Conservation (phyloP, 352 stramenopile genomes). For the Thalassiosira hispida region DNA sequence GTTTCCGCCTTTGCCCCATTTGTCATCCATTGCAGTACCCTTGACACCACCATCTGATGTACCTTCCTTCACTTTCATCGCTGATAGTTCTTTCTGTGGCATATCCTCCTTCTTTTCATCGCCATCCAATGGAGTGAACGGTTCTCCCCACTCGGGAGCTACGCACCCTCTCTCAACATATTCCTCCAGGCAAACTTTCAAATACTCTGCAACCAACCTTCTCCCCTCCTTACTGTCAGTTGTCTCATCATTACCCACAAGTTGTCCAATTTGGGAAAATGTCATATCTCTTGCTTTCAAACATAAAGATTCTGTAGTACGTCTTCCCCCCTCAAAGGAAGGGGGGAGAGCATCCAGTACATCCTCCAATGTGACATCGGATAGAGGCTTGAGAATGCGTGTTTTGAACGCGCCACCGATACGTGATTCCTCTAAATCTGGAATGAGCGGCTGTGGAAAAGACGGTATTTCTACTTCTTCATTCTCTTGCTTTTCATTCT, state of each 20-base stretch:
- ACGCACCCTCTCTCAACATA: constrained; percentile 73
- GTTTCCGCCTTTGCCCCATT: constrained; percentile 27
- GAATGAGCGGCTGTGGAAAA: constrained; percentile 53
- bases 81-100: not conserved
- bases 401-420: constrained; percentile 79
- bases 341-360: constrained; percentile 79
- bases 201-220: constrained; percentile 71
- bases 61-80: constrained; percentile 15
- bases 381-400: constrained; percentile 81
- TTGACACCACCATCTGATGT: not conserved
- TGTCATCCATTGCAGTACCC: constrained; percentile 9
- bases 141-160: constrained; percentile 59
- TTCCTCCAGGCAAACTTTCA: constrained; percentile 72
- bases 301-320: constrained; percentile 65
- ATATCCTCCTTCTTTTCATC: constrained; percentile 26
- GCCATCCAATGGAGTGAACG: constrained; percentile 44
- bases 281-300: constrained; percentile 73
- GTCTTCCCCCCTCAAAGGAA: constrained; percentile 66
- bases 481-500: not conserved
- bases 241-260: constrained; percentile 66
- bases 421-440: constrained; percentile 60
- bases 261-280: constrained; percentile 79
- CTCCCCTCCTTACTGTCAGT: constrained; percentile 46
- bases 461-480: constrained; percentile 15
- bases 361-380: constrained; percentile 77